Evolutionary conservation across 768 basidiomycete species (phyloP), one percentile per base, ranked within the genome.

Genomic region (Termitomyces sp.): DNA sequence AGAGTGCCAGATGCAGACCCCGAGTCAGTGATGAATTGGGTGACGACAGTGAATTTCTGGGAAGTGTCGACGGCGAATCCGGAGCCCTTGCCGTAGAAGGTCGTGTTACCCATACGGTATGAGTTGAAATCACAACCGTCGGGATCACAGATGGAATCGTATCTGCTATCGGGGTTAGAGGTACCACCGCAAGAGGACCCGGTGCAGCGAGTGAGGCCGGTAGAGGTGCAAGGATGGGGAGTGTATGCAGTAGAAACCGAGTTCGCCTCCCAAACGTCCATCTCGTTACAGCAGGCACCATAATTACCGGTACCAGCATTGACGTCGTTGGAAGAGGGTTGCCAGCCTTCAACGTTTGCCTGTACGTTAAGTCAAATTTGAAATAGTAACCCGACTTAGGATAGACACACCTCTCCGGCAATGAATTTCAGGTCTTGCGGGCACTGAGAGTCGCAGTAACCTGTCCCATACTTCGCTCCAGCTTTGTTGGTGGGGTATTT

Each of bases 381-480:
- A 19, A 14, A 27, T 11, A 1, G 11, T n/a, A 17, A 12, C 5
- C 39, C 11, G 25, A 28, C 10, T 27, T 10, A 39, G 17, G 7
- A 27, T 19, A 23, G 25, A 63, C 74, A 55, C 50, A 79, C 81
- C 72, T 72, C 63, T 63, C 83, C 83, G 67, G 80, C 76, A 67
- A 85, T 83, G 68, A 84, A 84, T 68, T 85, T 84, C 68, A 83
- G 73, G 62, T 83, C 82, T 37, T 72, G 68, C 11, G 83, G 83
- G 71, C 83, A 85, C 68, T 85, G 83, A 17, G 83, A 76, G 66
- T 85, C 83, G 67, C 83, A 84, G 70, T 85, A 85, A 14, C 83
- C 83, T n/a, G 82, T 82, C 46, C 82, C 82, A 68, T 79, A 85
- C 67, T 80, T 70, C 46, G 74, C 71, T 32, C 76, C 75, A 17